Conservation (phyloP, 257 asterid genomes). For the Parsonsia alboflavescens region DNA sequence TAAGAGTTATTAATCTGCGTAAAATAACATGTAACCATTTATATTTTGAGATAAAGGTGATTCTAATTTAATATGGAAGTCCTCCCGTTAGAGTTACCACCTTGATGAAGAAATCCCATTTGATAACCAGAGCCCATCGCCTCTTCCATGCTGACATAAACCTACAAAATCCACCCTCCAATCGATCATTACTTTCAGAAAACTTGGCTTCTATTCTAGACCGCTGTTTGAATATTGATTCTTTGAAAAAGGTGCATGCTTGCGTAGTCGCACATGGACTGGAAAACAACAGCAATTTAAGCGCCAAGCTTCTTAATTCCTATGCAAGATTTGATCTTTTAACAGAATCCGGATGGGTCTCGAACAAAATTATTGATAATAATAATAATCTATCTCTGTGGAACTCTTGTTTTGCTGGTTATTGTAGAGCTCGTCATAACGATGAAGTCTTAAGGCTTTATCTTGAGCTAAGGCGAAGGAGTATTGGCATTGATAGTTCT, state of each 20-base stretch:
- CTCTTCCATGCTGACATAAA: slow-evolving; percentile 6
- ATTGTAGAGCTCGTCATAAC: slow-evolving; percentile 32
- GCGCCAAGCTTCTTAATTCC: slow-evolving; percentile 32
- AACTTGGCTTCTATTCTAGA: slow-evolving; percentile 31
- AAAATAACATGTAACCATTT: too few species aligned
- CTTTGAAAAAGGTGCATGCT: slow-evolving; percentile 40
- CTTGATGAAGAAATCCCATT: slow-evolving; percentile 9
- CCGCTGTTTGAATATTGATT: slow-evolving; percentile 24
- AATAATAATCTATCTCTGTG: slow-evolving; percentile 29
- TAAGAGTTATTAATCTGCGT: too few species aligned
- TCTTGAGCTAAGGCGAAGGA: slow-evolving; percentile 28
- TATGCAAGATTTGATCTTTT: slow-evolving; percentile 31
- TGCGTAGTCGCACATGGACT: slow-evolving; percentile 37
- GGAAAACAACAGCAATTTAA: slow-evolving; percentile 22
- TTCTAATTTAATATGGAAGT: slow-evolving; percentile 32
- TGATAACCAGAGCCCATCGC: slow-evolving; percentile 4
- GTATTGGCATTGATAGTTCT: slow-evolving; percentile 30
- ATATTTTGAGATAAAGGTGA: too few species aligned
- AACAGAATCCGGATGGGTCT: slow-evolving; percentile 42
- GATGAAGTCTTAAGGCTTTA: slow-evolving; percentile 36
- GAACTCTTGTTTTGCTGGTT: slow-evolving; percentile 38
- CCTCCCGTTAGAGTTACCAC: slow-evolving; percentile 10
- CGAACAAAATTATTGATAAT: slow-evolving; percentile 18
- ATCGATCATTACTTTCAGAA: slow-evolving; percentile 13
- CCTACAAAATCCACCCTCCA: slow-evolving; percentile 1